phyloP scores from a whole-genome alignment of 2,329 filamentous ascomycete genomes.

The Emergomyces orientalis region DNA sequence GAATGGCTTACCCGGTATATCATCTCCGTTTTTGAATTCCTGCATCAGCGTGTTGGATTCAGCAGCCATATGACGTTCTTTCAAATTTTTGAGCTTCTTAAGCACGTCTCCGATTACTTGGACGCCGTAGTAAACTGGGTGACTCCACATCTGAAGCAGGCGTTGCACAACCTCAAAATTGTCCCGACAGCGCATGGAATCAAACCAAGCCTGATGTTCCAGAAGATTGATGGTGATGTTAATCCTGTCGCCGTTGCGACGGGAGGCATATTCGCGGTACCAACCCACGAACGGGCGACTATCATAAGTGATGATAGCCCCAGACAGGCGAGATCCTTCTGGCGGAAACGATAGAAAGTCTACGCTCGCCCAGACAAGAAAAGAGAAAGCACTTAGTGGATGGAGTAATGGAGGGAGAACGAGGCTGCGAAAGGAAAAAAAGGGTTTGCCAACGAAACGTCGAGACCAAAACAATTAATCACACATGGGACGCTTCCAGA shows the following conservation, averaged over 20 bases:
- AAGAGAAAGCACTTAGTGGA: neutral
- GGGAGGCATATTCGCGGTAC: constrained; percentile 9
- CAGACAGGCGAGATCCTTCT: constrained; percentile 5
- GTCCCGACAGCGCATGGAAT: constrained; percentile 5
- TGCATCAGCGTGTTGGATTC: neutral
- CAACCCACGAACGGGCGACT: constrained; percentile 6
- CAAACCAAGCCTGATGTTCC: constrained; percentile 4
- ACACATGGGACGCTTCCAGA: too few species aligned
- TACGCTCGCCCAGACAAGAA: neutral
- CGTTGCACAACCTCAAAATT: constrained; percentile 7
- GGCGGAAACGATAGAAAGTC: constrained; percentile 4
- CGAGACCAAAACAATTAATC: too few species aligned
- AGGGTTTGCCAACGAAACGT: neutral
- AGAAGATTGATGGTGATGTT: constrained; percentile 4
- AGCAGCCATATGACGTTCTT: neutral
- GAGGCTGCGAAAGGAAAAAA: neutral
- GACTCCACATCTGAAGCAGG: constrained; percentile 7
- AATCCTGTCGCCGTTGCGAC: constrained; percentile 1
- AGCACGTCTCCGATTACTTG: constrained; percentile 1
- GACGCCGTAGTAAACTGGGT: constrained; percentile 4
- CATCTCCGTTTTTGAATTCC: neutral
- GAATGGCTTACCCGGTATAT: neutral
- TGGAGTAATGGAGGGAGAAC: neutral
- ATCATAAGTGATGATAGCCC: constrained; percentile 9
- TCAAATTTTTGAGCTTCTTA: neutral